Base-by-base conservation (phyloP, 768 basidiomycete species). In the Tylopilus subfusipes region DNA sequence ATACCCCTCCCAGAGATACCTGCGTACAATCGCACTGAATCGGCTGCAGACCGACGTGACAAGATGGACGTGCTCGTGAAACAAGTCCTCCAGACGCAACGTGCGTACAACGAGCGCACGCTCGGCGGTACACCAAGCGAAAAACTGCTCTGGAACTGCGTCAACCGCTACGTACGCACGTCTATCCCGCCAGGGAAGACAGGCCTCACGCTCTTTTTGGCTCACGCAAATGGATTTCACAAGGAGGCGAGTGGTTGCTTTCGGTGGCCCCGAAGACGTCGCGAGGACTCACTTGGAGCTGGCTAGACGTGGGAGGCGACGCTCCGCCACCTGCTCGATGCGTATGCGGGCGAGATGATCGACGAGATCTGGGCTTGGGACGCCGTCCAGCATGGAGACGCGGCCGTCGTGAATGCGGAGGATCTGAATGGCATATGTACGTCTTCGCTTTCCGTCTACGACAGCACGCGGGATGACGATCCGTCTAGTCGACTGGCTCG, bases 351-450 rank as follows among this genome's bases (percentile, higher is more conserved):
- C 2, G 50, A 45, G 58, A 53, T 74, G 74, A 59, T 93, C 68
- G 76, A 90, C 74, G 82, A 87, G 51, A 76, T 94, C 1, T 95
- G 92, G 92, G 64, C 81, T 0, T 86, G 90, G 78, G 94, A 97
- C 59, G 81, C 89, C 6, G 78, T 86, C 4, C 86, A 92, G 55
- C 91, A 95, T 56, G 94, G 92, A 1, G 94, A 95, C 55, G 78
- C 91, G n/a, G 86, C 79, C 0, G 67, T 90, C 13, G 50, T 95
- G 33, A 98, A 97, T 56, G 75, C 65, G 1, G 69, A 71, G 1
- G 73, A 72, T 18, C 74, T 87, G 1, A 81, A 83, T 33, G 76
- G 76, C 1, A 73, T 88, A 33, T 85, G 88, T 85, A 67, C 61
- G 83, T 73, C 39, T 11, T 39, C 25, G 11, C n/a, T 27, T 25